Percentiles rank a stretch among this genome's conserved stretches.
phyloP scores from a whole-genome alignment of 305 asterid species.

The Fraxinus dipetala region DNA sequence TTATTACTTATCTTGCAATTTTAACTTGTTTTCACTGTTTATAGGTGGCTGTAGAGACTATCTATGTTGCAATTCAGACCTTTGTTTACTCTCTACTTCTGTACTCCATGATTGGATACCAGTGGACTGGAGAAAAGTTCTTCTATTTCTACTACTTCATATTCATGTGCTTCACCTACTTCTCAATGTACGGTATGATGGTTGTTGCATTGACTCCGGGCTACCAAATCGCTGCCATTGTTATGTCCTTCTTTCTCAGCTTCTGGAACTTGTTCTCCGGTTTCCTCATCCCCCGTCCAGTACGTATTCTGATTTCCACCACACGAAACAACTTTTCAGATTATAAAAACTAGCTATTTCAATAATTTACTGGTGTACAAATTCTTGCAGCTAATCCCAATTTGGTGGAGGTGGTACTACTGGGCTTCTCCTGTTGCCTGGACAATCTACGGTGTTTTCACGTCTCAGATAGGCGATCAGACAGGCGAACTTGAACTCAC shows the following conservation, averaged over 20 bases:
- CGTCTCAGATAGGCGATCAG: conserved; percentile 68
- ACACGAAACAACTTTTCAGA: too few species aligned
- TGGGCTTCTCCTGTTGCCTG: conserved; percentile 86
- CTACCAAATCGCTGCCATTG: conserved; percentile 70
- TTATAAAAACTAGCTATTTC: not conserved
- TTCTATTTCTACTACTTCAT: conserved; percentile 75
- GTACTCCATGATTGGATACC: conserved; percentile 76
- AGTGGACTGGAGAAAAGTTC: conserved; percentile 62
- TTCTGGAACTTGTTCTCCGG: conserved; percentile 95
- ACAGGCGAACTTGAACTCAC: conserved; percentile 32
- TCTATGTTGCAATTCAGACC: conserved; percentile 69
- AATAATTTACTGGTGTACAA: not conserved
- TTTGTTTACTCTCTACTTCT: conserved; percentile 54
- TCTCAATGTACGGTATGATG: conserved; percentile 89
- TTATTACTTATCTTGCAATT: not conserved
- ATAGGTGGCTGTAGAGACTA: conserved; percentile 74
- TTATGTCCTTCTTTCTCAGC: conserved; percentile 81
- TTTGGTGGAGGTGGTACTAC: conserved; percentile 99
- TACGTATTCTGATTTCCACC: conserved; percentile 27
- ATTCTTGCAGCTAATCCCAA: conserved; percentile 57
- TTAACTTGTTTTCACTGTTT: not conserved
- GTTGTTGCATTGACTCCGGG: conserved; percentile 81
- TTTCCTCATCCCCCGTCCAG: conserved; percentile 75
- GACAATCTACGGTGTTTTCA: conserved; percentile 68
- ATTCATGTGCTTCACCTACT: conserved; percentile 77